phyloP scores from a whole-genome alignment of 2,329 filamentous ascomycete species.

The Neoascochyta sp. region DNA sequence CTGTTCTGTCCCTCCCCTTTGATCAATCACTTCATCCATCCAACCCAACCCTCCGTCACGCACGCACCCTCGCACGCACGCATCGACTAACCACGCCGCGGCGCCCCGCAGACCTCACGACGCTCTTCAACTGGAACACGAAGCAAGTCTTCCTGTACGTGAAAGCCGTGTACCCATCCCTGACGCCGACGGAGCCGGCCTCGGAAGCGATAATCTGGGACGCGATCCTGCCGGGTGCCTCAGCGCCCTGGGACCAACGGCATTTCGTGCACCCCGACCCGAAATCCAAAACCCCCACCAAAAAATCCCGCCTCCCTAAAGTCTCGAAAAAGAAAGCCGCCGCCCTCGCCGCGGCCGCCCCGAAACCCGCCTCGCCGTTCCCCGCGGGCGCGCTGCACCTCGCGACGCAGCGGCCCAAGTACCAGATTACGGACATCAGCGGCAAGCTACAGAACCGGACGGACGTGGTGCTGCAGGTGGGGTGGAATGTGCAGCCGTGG shows the following conservation, averaged over 20 bases:
- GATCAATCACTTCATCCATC: background rate
- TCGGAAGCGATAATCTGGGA: slow-evolving; percentile 89
- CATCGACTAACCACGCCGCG: background rate
- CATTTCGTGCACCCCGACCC: slow-evolving; percentile 56
- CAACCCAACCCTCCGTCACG: slow-evolving; percentile 1
- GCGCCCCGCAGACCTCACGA: slow-evolving; percentile 65
- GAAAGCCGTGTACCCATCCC: slow-evolving; percentile 66
- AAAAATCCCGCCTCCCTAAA: slow-evolving; percentile 45
- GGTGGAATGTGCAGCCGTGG: slow-evolving; percentile 98
- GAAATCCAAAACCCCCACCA: slow-evolving; percentile 44
- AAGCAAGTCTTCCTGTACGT: slow-evolving; percentile 98
- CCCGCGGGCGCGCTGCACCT: slow-evolving; percentile 69
- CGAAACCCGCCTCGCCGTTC: slow-evolving; percentile 16
- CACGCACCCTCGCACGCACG: background rate
- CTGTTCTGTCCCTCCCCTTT: background rate
- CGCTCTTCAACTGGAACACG: slow-evolving; percentile 98
- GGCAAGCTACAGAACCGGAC: slow-evolving; percentile 70
- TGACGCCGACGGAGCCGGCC: slow-evolving; percentile 39
- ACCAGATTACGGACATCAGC: slow-evolving; percentile 88
- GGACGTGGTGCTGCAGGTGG: slow-evolving; percentile 73
- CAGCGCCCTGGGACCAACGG: slow-evolving; percentile 53
- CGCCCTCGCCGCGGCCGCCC: slow-evolving; percentile 9
- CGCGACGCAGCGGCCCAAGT: slow-evolving; percentile 86
- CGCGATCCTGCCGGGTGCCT: slow-evolving; percentile 76
- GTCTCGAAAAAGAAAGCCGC: slow-evolving; percentile 16